phyloP scores from a whole-genome alignment of 805 yeast species.

The Candida schatavii region DNA sequence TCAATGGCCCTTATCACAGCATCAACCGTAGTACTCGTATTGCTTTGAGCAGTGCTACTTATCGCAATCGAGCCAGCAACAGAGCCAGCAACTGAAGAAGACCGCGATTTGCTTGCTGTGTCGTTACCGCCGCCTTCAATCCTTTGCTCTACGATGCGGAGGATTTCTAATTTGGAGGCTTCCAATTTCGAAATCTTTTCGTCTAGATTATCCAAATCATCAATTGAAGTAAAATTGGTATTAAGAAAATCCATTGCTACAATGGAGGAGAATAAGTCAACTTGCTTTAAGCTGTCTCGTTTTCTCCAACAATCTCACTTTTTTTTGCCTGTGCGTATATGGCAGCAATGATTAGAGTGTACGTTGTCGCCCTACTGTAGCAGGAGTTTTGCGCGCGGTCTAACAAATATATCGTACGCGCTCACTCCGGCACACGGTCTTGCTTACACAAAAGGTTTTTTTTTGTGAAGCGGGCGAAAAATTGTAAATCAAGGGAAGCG shows the following conservation, averaged over 20 bases:
- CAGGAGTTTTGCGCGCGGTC: too few species aligned
- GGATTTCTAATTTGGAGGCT: constrained; percentile 7
- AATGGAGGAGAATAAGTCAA: too few species aligned
- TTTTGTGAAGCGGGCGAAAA: constrained; percentile 1
- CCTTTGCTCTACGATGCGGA: constrained; percentile 7
- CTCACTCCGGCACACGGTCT: background rate
- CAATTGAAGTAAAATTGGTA: constrained; percentile 28
- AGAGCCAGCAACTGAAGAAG: background rate
- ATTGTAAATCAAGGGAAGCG: background rate
- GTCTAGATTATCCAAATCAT: constrained; percentile 31
- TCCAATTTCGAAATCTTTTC: constrained; percentile 23
- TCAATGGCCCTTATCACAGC: background rate
- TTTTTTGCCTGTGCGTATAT: background rate
- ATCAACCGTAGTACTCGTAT: background rate
- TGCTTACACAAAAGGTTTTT: background rate
- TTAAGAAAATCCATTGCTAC: constrained; percentile 32
- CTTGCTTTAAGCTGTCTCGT: too few species aligned
- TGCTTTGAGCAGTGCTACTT: background rate
- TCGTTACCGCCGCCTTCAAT: background rate
- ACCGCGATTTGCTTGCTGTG: constrained; percentile 1
- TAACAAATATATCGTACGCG: background rate
- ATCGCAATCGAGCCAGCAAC: background rate
- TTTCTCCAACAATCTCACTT: too few species aligned
- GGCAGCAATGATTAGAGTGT: too few species aligned
- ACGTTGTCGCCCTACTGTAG: too few species aligned